Evolutionary conservation across 257 asterid genomes (phyloP), one percentile per base, ranked within the genome.

Genomic region (Linaria vulgaris): DNA sequence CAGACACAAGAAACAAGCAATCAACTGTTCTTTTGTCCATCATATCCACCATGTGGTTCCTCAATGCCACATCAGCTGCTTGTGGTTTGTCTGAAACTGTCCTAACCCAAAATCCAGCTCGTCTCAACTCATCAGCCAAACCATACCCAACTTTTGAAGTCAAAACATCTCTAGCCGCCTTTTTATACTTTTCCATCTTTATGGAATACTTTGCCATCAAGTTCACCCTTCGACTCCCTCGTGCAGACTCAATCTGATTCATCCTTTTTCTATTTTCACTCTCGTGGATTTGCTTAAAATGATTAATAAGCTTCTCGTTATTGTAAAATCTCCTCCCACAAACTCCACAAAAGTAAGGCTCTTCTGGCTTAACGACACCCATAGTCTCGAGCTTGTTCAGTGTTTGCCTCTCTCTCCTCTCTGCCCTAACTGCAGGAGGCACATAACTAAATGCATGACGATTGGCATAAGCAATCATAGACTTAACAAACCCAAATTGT

Each of bases 141-240:
- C 95, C 87, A 39, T 82, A 87, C 68, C 97, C 95, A 1, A 75
- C 79, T 74, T 78, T 87, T 2, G 97, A 96, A 17, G 83, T 81
- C 85, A 85, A 73, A 56, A 92, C 62, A 57, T 87, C 86, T 70
- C 80, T 76, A 60, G 86, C 94, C 23, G 95, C 96, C 59, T 78
- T 75, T 73, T 67, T 89, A 68, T 82, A 92, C 77, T 90, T 92
- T 15, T 89, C 91, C 96, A 92, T 87, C 88, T 94, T 94, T 76
- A 81, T 77, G 0, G 96, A 67, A 57, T 82, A 82, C 78, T 64
- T 85, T 0, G 72, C 95, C 68, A 88, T 91, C 90, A 94, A 67
- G 57, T 76, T 81, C 66, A 81, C 79, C 83, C 99, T 83, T 73
- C 80, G 77, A 63, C 70, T 85, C 63, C 99, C 99, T 46, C 88